Evolutionary conservation across 2,329 filamentous ascomycete genomes (phyloP).

Genomic region (Xylariaceae sp.): DNA sequence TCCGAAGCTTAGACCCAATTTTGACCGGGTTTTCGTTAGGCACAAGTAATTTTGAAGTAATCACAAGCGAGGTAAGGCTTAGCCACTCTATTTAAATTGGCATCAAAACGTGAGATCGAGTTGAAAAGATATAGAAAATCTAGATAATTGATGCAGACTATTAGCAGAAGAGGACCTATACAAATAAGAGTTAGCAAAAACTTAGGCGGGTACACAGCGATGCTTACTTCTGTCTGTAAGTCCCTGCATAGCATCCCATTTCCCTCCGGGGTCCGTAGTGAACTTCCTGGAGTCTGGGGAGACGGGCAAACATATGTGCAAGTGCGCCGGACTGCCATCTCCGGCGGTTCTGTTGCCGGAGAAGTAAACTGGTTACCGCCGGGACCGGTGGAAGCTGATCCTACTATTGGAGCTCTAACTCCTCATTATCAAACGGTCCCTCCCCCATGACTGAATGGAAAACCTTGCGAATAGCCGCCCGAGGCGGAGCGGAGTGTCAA

Average conservation of each 20-base stretch:
- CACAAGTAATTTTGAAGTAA: slow-evolving; percentile 40
- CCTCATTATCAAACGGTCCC: slow-evolving; percentile 31
- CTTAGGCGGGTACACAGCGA: neutral
- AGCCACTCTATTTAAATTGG: slow-evolving; percentile 33
- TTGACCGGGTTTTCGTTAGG: slow-evolving; percentile 26
- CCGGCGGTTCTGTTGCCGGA: slow-evolving; percentile 42
- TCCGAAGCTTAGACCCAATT: slow-evolving; percentile 35
- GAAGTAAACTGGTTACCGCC: slow-evolving; percentile 40
- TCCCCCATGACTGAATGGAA: slow-evolving; percentile 31
- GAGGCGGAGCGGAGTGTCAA: slow-evolving; percentile 22
- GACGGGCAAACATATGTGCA: slow-evolving; percentile 39
- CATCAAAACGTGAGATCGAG: slow-evolving; percentile 7
- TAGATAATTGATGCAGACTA: slow-evolving; percentile 6
- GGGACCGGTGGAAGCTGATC: slow-evolving; percentile 35
- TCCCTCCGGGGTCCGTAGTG: slow-evolving; percentile 44
- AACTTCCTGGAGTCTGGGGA: slow-evolving; percentile 41
- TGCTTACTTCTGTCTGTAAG: slow-evolving; percentile 15
- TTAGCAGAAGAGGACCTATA: slow-evolving; percentile 8
- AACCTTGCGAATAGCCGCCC: slow-evolving; percentile 27
- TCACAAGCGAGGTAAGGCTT: slow-evolving; percentile 40
- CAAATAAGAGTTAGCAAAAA: slow-evolving; percentile 3
- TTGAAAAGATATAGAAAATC: slow-evolving; percentile 9
- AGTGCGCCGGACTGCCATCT: slow-evolving; percentile 39
- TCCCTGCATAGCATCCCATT: slow-evolving; percentile 26
- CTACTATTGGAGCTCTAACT: slow-evolving; percentile 36